phyloP scores from a whole-genome alignment of 805 yeast genomes.

The Huiozyma sinensis region DNA sequence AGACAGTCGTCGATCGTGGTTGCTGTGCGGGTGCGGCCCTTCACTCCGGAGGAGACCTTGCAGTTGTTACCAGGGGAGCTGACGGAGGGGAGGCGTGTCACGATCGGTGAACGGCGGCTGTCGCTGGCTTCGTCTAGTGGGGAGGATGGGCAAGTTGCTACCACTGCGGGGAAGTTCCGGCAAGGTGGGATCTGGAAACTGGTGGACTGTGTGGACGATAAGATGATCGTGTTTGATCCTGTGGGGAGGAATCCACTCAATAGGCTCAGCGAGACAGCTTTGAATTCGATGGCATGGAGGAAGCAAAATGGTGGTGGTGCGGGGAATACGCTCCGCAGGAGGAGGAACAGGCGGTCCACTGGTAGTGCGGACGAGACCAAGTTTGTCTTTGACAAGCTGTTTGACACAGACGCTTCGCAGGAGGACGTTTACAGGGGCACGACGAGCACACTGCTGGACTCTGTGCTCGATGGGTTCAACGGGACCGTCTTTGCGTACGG shows the following conservation, averaged over 20 bases:
- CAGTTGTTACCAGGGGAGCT: constrained; percentile 30
- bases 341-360: not conserved
- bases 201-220: constrained; percentile 71
- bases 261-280: constrained; percentile 20
- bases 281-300: constrained; percentile 21
- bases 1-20: constrained; percentile 55
- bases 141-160: not conserved
- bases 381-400: constrained; percentile 72
- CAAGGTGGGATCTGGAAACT: constrained; percentile 45
- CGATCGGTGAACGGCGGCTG: not conserved
- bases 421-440: constrained; percentile 56
- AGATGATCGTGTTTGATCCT: constrained; percentile 82
- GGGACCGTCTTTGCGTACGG: constrained; percentile 94
- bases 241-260: constrained; percentile 53
- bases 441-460: constrained; percentile 60
- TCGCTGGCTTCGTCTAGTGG: not conserved
- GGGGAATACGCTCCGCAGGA: not conserved
- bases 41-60: constrained; percentile 47
- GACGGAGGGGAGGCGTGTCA: not conserved
- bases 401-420: constrained; percentile 58
- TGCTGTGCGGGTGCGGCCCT: constrained; percentile 78
- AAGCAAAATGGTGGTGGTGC: constrained; percentile 5
- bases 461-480: constrained; percentile 74
- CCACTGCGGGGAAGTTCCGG: not conserved
- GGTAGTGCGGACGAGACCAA: constrained; percentile 42